phyloP scores from a whole-genome alignment of 345 rosid genomes.

The Hevea brasiliensis region DNA sequence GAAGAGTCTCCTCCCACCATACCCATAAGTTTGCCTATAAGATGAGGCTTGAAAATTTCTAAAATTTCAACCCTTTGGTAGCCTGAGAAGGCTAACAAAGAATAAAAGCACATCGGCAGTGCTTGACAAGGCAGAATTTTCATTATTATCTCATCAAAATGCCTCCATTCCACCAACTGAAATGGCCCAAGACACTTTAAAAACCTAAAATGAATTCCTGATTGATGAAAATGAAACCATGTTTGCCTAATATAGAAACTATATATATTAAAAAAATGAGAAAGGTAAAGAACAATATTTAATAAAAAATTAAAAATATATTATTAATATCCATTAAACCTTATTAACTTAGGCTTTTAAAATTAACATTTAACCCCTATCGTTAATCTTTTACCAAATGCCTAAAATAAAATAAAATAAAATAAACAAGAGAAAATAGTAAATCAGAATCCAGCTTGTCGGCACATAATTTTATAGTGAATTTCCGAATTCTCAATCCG shows the following conservation, averaged over 20 bases:
- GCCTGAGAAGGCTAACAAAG: neutral
- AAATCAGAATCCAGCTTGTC: neutral
- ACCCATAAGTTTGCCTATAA: neutral
- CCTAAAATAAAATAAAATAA: too few species aligned
- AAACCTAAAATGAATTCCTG: neutral
- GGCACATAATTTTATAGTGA: neutral
- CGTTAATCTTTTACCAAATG: too few species aligned
- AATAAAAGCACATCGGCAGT: neutral
- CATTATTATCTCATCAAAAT: neutral
- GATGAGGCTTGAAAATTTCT: neutral
- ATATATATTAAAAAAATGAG: neutral
- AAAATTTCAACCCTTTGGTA: conserved; percentile 4
- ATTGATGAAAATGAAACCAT: neutral
- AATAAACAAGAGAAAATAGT: too few species aligned
- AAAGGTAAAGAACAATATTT: too few species aligned
- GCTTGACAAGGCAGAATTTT: neutral
- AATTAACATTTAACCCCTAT: too few species aligned
- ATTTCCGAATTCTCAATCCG: conserved; percentile 3
- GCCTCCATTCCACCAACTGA: neutral
- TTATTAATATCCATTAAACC: too few species aligned
- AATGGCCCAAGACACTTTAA: neutral
- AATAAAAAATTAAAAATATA: too few species aligned
- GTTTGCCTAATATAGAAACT: neutral
- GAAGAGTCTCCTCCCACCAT: neutral
- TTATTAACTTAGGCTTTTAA: too few species aligned